Base-by-base conservation (phyloP, 1,284 basidiomycete species). In the Moesziomyces parantarcticus region DNA sequence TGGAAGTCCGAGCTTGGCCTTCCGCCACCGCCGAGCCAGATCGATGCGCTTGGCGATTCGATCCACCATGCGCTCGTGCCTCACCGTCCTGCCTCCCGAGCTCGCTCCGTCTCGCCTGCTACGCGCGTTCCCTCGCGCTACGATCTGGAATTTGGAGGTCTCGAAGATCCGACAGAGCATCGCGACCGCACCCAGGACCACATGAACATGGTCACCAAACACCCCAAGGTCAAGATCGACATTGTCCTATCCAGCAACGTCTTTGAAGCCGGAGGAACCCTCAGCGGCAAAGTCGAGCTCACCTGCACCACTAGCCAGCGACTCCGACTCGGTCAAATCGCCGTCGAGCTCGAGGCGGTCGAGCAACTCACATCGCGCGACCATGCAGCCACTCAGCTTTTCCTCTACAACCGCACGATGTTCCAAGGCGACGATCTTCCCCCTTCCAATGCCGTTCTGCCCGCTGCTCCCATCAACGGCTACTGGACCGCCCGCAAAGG, bases 401-500 rank as follows among this genome's bases (percentile, higher is more conserved):
- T 81, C 45, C 76, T 81, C 21, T 80, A 76, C 69, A 78, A 75
- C 34, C 67, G 78, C 43, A 77, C 75, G 32, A 68, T 81, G 22
- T 81, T 81, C 46, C 79, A 81, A 61, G 79, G 78, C 36, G 72
- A 75, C 20, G 74, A 74, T 14, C 58, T 81, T 6, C 79, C 79
- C 11, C 79, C 79, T 21, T 81, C 76, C 11, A 81, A 81, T 34
- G 79, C 79, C 20, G 79, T 79, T 14, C 34, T 78, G 5, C 79
- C 79, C 21, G 53, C 76, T 16, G 75, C 78, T 20, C 79, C 79
- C 40, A 36, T 65, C 58, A 62, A 68, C 16, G 77, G 77, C 23
- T 77, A 79, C 51, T 81, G 79, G 79, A 69, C 78, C 8, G 78
- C 79, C 7, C 59, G 79, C 20, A 81, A 81, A 39, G 79, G 79